These are phyloP conservation scores for Azolla pinnata DNA, from an alignment of 75 land plant species.

Conservation along the genomic window DNA sequence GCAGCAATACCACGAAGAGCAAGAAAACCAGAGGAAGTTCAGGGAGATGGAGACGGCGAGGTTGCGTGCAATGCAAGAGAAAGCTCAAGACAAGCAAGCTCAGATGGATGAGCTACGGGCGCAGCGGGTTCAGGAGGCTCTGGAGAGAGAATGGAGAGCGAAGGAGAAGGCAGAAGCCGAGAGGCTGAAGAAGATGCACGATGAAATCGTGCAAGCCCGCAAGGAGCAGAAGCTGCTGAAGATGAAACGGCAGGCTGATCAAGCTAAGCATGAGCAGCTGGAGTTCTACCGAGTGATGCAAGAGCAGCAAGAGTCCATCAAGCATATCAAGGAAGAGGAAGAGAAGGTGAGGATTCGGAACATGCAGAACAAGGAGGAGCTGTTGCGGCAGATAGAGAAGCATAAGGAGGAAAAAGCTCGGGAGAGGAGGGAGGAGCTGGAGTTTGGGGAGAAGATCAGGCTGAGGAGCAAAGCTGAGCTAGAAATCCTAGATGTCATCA, in stretches of 20 bases:
- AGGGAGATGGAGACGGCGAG: conserved; percentile 21
- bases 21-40: conserved; percentile 18
- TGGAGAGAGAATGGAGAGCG: conserved; percentile 34
- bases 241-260: conserved; percentile 24
- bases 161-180: conserved; percentile 34
- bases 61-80: conserved; percentile 26
- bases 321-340: conserved; percentile 10
- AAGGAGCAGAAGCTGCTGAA: conserved; percentile 39
- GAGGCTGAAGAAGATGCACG: conserved; percentile 22
- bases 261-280: conserved; percentile 18
- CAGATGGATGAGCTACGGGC: conserved; percentile 26
- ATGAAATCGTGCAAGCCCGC: conserved; percentile 22
- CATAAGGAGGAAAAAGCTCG: conserved; percentile 17
- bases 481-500: conserved; percentile 20
- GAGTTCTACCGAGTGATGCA: conserved; percentile 17
- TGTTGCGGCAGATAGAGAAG: conserved; percentile 17
- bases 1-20: conserved; percentile 21
- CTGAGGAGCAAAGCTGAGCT: conserved; percentile 20
- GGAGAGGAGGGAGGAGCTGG: conserved; percentile 19
- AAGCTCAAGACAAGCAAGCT: conserved; percentile 19
- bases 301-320: conserved; percentile 20
- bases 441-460: conserved; percentile 25
- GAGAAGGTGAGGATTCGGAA: conserved; percentile 11
- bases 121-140: conserved; percentile 27
- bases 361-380: conserved; percentile 13